phyloP scores from a whole-genome alignment of 1,139 yeast genomes.

The Debaryomyces sp. region DNA sequence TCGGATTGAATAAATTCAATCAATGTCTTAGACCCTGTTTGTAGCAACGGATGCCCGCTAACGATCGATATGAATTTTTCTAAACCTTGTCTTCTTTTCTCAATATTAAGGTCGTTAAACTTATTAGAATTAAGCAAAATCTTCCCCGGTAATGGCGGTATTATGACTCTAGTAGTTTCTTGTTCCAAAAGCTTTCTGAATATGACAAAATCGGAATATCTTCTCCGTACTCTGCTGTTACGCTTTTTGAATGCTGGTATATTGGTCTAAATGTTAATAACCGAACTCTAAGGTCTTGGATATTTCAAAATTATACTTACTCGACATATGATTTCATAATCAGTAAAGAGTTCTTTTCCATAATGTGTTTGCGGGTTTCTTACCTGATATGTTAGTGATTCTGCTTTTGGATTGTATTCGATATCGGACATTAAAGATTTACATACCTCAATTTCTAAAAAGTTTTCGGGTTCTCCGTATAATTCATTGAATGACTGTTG shows the following conservation, averaged over 20 bases:
- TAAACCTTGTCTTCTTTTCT: constrained; percentile 79
- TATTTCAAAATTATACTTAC: constrained; percentile 26
- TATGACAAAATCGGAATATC: constrained; percentile 88
- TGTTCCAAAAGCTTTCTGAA: constrained; percentile 75
- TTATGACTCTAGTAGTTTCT: constrained; percentile 74
- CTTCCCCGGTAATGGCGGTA: constrained; percentile 90
- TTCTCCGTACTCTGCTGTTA: constrained; percentile 70
- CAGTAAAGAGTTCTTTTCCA: constrained; percentile 77
- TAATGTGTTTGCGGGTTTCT: constrained; percentile 82
- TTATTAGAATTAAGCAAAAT: constrained; percentile 66
- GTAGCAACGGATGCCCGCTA: constrained; percentile 92
- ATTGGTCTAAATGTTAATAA: constrained; percentile 49
- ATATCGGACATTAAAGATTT: neutral
- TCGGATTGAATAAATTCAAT: constrained; percentile 90
- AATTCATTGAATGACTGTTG: constrained; percentile 77
- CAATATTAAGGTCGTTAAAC: constrained; percentile 83
- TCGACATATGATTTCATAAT: constrained; percentile 86
- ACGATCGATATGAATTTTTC: constrained; percentile 79
- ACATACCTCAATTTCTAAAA: constrained; percentile 82
- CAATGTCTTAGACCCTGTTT: constrained; percentile 83
- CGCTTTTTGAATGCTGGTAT: constrained; percentile 82
- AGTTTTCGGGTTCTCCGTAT: constrained; percentile 94
- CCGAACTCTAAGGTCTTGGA: neutral
- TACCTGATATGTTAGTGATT: constrained; percentile 33
- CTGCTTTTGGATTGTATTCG: neutral